A percentile compares a stretch with the other conserved stretches of the same genome.
Evolutionary conservation across 306 rosid species (phyloP).

Genomic region (Acacia crassicarpa): DNA sequence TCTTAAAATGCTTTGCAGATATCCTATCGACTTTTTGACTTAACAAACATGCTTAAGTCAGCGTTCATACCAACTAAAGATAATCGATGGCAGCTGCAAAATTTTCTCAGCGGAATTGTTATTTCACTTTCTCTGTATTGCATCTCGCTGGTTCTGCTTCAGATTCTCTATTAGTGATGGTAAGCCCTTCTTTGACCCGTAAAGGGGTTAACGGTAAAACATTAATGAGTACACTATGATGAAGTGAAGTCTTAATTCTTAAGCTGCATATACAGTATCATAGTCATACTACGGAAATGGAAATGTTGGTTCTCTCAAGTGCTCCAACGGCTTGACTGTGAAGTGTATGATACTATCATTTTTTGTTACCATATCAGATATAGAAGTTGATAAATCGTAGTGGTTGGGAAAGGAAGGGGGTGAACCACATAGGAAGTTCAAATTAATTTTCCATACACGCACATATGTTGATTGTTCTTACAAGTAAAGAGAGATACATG

Average conservation of each 20-base stretch:
- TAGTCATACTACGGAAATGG: neutral
- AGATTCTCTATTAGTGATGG: slow-evolving; percentile 54
- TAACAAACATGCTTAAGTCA: slow-evolving; percentile 81
- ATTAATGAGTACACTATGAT: neutral
- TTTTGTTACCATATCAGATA: slow-evolving; percentile 30
- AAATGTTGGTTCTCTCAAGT: slow-evolving; percentile 7
- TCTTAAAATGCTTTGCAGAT: slow-evolving; percentile 57
- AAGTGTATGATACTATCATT: slow-evolving; percentile 10
- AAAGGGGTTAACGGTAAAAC: slow-evolving; percentile 9
- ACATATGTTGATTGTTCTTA: slow-evolving; percentile 28
- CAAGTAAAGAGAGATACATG: slow-evolving; percentile 39
- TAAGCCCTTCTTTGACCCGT: slow-evolving; percentile 39
- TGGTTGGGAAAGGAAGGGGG: slow-evolving; percentile 39
- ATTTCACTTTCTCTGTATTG: slow-evolving; percentile 63
- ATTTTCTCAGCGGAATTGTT: slow-evolving; percentile 64
- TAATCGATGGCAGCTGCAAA: slow-evolving; percentile 71
- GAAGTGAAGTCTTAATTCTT: neutral
- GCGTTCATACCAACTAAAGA: slow-evolving; percentile 84
- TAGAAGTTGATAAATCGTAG: slow-evolving; percentile 27
- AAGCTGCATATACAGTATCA: neutral
- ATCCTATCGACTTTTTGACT: slow-evolving; percentile 83
- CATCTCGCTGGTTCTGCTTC: slow-evolving; percentile 61
- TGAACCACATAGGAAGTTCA: slow-evolving; percentile 35
- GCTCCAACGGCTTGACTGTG: neutral
- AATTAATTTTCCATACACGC: slow-evolving; percentile 33